Conservation (phyloP, 2,329 filamentous ascomycete genomes). For the Cercospora brassicicola region DNA sequence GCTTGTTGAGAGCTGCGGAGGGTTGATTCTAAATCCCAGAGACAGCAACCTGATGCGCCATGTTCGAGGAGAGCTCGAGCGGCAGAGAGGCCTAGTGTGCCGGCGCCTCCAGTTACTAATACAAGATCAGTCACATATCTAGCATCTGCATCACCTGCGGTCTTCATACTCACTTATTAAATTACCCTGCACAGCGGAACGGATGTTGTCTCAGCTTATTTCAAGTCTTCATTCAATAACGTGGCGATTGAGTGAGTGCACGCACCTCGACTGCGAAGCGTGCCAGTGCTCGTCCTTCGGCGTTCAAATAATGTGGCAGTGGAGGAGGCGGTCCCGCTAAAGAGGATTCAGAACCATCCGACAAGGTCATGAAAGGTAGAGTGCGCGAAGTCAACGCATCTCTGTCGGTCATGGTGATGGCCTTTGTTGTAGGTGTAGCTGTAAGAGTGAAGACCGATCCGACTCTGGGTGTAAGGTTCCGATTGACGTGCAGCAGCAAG, state of each 20-base stretch:
- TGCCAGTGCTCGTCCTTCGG: conserved; percentile 46
- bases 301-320: conserved; percentile 45
- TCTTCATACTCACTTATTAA: conserved; percentile 49
- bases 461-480: background rate
- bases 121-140: background rate
- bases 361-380: conserved; percentile 53
- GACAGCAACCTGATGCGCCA: conserved; percentile 58
- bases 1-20: conserved; percentile 42
- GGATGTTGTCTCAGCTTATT: background rate
- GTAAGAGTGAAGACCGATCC: background rate
- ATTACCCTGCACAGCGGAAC: conserved; percentile 44
- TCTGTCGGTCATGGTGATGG: conserved; percentile 39
- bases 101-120: conserved; percentile 65
- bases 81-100: conserved; percentile 60
- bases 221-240: background rate
- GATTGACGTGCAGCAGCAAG: background rate
- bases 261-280: conserved; percentile 50
- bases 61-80: conserved; percentile 68
- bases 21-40: conserved; percentile 60
- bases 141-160: background rate
- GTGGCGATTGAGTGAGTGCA: background rate
- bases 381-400: conserved; percentile 47
- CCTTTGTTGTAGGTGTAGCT: background rate
- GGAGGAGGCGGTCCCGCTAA: conserved; percentile 49
- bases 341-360: conserved; percentile 44